phyloP scores from a whole-genome alignment of 176 grass and related monocot genomes.

The Raddia distichophylla region DNA sequence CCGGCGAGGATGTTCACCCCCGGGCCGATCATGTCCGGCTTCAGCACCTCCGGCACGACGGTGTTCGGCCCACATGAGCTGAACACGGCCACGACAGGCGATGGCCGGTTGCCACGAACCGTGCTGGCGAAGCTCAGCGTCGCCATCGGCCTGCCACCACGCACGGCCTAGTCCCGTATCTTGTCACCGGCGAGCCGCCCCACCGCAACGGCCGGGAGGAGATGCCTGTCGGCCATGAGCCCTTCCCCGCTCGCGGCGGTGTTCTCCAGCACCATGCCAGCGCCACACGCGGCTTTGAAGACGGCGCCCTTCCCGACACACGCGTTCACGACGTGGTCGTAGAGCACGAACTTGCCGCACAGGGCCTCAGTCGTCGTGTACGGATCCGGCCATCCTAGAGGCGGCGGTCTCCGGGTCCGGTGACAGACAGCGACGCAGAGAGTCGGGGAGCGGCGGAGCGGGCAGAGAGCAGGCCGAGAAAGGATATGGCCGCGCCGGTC shows the following conservation, averaged over 20 bases:
- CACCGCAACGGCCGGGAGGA: constrained; percentile 82
- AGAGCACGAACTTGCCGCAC: constrained; percentile 81
- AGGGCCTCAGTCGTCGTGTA: constrained; percentile 12
- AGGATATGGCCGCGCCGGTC: no score
- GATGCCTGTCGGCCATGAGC: constrained; percentile 89
- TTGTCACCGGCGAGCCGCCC: constrained; percentile 66
- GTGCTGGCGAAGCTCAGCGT: constrained; percentile 86
- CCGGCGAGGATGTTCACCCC: constrained; percentile 95
- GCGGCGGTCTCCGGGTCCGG: no score
- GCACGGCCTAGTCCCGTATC: constrained; percentile 66
- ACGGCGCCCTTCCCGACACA: constrained; percentile 90
- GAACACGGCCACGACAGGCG: constrained; percentile 88
- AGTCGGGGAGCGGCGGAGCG: no score
- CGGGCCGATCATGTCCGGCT: constrained; percentile 94
- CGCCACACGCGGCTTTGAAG: constrained; percentile 74
- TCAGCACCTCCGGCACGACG: constrained; percentile 80
- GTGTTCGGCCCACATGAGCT: constrained; percentile 91
- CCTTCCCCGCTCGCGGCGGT: constrained; percentile 84
- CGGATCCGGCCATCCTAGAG: no score
- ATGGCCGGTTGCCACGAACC: constrained; percentile 75
- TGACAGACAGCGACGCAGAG: no score
- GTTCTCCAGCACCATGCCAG: constrained; percentile 90
- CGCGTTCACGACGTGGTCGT: constrained; percentile 85
- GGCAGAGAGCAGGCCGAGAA: no score
- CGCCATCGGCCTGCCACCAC: constrained; percentile 52